Conservation (phyloP, 2,329 filamentous ascomycete genomes). For the Scleromitrula shiraiana region DNA sequence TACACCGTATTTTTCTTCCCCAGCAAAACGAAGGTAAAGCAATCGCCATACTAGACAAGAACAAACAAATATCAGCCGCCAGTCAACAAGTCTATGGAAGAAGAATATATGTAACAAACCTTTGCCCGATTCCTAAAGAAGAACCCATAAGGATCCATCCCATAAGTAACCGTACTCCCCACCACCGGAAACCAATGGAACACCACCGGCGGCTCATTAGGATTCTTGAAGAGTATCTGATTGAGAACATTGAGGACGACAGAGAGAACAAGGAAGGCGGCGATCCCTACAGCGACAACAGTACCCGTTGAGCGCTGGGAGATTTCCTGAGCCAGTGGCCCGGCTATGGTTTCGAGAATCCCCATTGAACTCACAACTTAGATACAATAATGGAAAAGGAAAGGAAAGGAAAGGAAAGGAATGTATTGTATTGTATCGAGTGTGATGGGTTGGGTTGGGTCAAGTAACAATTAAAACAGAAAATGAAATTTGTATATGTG, state of each 20-base stretch:
- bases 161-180: conserved; percentile 87
- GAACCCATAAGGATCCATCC: conserved; percentile 88
- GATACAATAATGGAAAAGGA: not conserved
- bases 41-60: conserved; percentile 65
- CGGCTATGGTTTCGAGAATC: conserved; percentile 24
- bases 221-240: conserved; percentile 75
- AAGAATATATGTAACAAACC: conserved; percentile 44
- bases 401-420: not conserved
- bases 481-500: no score
- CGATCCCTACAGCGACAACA: conserved; percentile 22
- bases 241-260: conserved; percentile 71
- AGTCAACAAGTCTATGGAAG: conserved; percentile 10
- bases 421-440: not conserved
- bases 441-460: no score
- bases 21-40: conserved; percentile 82
- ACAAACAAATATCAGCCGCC: conserved; percentile 7
- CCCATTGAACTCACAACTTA: conserved; percentile 27
- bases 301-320: conserved; percentile 23
- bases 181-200: conserved; percentile 79
- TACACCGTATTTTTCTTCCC: conserved; percentile 86
- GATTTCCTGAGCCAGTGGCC: conserved; percentile 23
- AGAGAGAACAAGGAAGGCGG: conserved; percentile 40
- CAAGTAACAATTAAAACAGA: no score
- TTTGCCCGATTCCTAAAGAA: conserved; percentile 67
- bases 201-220: conserved; percentile 71